Evolutionary conservation across 2,329 filamentous ascomycete species (phyloP), one percentile per base, ranked within the genome.

Genomic region (Cladosporium sp.): DNA sequence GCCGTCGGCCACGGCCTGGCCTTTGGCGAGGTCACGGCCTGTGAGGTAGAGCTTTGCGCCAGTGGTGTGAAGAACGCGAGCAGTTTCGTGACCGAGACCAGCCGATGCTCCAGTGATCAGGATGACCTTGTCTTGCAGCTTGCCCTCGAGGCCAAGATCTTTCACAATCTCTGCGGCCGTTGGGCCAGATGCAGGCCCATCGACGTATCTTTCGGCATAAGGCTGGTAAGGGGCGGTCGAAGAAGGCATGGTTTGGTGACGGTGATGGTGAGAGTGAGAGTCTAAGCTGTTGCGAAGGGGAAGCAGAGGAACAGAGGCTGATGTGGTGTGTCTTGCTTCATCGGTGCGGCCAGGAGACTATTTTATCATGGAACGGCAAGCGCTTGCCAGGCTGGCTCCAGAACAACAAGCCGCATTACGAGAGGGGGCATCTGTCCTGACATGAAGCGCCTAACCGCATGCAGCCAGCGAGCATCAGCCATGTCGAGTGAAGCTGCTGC

Each of bases 31-130:
- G 60, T 80, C 68, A 12, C 79, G 72, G 1, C 70, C 76, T 2
- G 77, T 76, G 10, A 74, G 66, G 63, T 72, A 79, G 47, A 79
- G 61, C 25, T 67, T 75, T 12, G 77, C 77, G 12, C 78, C 78
- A 0, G 80, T 77, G 7, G 71, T 62, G 54, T 69, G 68, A 9
- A 82, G 69, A 2, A 78, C 78, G 9, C 71, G 69, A 2, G 70
- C 75, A 3, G 76, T 78, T 58, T 78, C 74, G 36, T 74, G 60
- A 10, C 77, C 77, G n/a, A 79, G 68, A 2, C 77, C 77, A 15
- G 73, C 68, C 0, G 75, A 76, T 65, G 64, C 65, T 19, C 77
- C 77, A 0, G 77, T 79, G 39, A 79, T 70, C 15, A 79, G 59
- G 12, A 73, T 65, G 22, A 74, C 70, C 45, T 74, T 75, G 45